Conservation (phyloP, 2,329 filamentous ascomycete species). For the Ascochyta pisi region DNA sequence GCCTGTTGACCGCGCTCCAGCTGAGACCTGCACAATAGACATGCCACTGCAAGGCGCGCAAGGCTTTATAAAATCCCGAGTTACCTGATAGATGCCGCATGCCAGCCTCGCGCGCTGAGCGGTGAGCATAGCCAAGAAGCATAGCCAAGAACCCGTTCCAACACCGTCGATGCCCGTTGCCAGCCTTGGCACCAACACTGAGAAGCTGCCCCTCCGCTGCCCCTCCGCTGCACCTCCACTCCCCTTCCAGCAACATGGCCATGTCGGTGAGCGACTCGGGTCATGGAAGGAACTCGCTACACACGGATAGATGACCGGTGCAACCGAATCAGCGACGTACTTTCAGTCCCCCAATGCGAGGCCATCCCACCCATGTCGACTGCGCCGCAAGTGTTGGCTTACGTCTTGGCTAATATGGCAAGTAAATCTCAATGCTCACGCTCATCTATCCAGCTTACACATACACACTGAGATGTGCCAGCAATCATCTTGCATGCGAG, state of each 20-base stretch:
- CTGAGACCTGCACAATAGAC: not conserved
- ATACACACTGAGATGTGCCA: not conserved
- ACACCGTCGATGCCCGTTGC: not conserved
- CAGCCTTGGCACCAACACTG: not conserved
- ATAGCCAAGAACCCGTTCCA: not conserved
- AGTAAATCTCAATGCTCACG: not conserved
- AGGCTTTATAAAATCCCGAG: not conserved
- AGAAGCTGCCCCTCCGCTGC: not conserved
- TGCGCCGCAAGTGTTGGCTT: conserved; percentile 3
- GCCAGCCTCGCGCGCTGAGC: too few relatives aligned
- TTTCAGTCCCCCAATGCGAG: not conserved
- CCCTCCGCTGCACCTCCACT: not conserved
- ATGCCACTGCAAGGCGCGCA: conserved; percentile 5
- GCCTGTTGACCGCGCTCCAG: not conserved
- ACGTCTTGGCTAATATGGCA: conserved; percentile 14
- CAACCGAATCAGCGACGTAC: not conserved
- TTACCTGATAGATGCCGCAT: not conserved
- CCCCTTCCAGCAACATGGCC: not conserved
- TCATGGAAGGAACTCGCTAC: not conserved
- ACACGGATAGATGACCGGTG: not conserved
- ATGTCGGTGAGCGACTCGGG: conserved; percentile 4
- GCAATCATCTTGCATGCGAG: not conserved
- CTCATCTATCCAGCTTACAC: conserved; percentile 5
- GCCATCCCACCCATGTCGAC: not conserved
- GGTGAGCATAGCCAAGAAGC: not conserved